Base-by-base conservation (phyloP, 2,329 filamentous ascomycete genomes). In the Tympanopsis confertula region DNA sequence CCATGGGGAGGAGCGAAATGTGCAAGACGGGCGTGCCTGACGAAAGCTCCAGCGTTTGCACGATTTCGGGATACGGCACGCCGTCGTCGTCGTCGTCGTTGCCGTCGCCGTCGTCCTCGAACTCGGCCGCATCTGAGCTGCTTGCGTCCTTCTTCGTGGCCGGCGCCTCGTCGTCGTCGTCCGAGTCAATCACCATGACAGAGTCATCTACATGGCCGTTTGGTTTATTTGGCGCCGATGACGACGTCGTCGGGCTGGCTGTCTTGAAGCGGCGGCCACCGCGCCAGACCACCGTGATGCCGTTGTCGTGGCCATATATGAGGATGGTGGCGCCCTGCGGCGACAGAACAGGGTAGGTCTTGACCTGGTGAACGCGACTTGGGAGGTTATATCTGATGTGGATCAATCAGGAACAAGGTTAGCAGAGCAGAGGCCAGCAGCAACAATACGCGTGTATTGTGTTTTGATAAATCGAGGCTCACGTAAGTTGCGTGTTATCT, bases 141-240 rank as follows among this genome's bases (percentile, higher is more conserved):
- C 24, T 47, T 35, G 32, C 43, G 43, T 36, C 30, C 35, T 13
- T 43, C 56, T 46, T 36, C 7, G 47, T 36, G 1, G 45, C 17
- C 17, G 52, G 37, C 10, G 51, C 41, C 7, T 26, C 13, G 19
- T 65, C 65, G 20, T 78, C 74, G 5, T 77, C 72, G 45, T 80
- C 75, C 1, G 72, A 78, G 47, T 80, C 75, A 38, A 80, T 66
- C 13, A 78, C 63, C 68, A 80, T 78, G 19, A 79, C 63, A 3
- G 66, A 59, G 48, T 76, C 71, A 14, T 68, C 65, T 4, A 48
- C 50, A 0, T 57, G 46, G 12, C 74, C 74, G 44, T 78, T 78
- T 35, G 63, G 61, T 44, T 71, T 73, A 41, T 60, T 57, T 41
- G 46, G 33, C 36, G 49, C 42, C 35, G 50, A 44, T 13, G 49